These are phyloP conservation scores for Capsicum rhomboideum DNA, from an alignment of 257 asterid genomes.

Conservation along the genomic window DNA sequence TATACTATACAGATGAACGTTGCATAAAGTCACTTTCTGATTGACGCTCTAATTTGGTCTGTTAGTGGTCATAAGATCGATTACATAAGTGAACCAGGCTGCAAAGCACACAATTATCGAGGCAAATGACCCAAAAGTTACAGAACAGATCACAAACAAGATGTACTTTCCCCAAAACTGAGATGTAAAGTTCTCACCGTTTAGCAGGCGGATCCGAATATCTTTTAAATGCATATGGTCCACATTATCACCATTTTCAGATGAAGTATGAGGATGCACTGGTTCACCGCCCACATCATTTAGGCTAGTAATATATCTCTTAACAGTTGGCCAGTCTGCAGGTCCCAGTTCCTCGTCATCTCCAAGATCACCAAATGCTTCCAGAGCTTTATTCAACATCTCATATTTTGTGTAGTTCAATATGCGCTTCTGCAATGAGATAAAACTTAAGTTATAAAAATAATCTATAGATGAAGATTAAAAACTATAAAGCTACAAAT, in stretches of 20 bases:
- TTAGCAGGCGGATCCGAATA: constrained; percentile 76
- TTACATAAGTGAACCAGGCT: neutral
- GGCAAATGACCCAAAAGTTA: neutral
- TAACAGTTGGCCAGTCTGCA: constrained; percentile 88
- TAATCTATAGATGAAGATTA: neutral
- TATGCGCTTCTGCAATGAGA: constrained; percentile 57
- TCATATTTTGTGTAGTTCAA: constrained; percentile 74
- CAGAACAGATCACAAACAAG: neutral
- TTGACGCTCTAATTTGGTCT: no score
- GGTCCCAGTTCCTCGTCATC: constrained; percentile 98
- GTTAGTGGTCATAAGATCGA: no score
- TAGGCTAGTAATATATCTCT: constrained; percentile 60
- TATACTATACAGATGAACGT: no score
- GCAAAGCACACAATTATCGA: neutral
- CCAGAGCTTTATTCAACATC: constrained; percentile 91
- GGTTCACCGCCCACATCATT: constrained; percentile 60
- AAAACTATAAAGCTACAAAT: neutral
- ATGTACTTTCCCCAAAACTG: neutral
- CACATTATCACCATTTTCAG: constrained; percentile 32
- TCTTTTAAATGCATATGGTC: constrained; percentile 65
- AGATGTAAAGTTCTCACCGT: constrained; percentile 41
- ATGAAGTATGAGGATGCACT: constrained; percentile 55
- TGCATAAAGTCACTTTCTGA: no score
- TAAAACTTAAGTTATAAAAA: neutral
- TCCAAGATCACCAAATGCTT: constrained; percentile 85